Base-by-base conservation (phyloP, 2,329 filamentous ascomycete genomes). In the Ciborinia camelliae region DNA sequence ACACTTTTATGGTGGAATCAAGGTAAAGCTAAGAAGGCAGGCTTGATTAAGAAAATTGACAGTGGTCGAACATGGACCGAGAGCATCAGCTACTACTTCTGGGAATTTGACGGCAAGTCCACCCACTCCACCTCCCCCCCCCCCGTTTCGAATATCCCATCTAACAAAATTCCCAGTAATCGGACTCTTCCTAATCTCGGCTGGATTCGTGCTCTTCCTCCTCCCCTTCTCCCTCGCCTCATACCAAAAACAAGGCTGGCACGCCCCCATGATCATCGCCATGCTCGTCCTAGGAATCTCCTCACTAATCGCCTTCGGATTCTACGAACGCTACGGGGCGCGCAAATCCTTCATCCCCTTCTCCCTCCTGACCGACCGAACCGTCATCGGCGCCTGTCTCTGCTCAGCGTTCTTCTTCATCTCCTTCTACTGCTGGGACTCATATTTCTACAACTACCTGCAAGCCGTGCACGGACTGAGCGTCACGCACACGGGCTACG, bases 201-300 rank as follows among this genome's bases (percentile, higher is more conserved):
- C 77, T 1, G 88, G 86, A 1, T 82, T 89, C 69, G 80, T 83
- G 0, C 76, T 90, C 14, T 85, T 92, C 72, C 78, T 92, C n/a
- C 81, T 92, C 9, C 87, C 89, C 0, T 86, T 92, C 74, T 86
- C 80, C 20, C 79, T 92, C 26, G 78, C 77, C 62, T 75, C 76
- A 2, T 73, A 69, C 62, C 69, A 71, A 58, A 37, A 53, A 3
- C 66, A 73, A 28, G 69, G 69, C 2, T 74, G 70, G 67, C 28
- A 54, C 15, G 54, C 72, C 1, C 60, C 61, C 1, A 68, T 70
- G 62, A 57, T 78, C 76, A 12, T 84, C 80, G 86, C 77, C 37
- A 83, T 88, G 77, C 76, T 82, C 28, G 79, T 86, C 2, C 71
- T 89, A 30, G 89, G 89, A 0, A 75, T 82, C 14, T 67, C 85